Conservation (phyloP, 495 filamentous ascomycete genomes). For the Diplogelasinospora grovesii region DNA sequence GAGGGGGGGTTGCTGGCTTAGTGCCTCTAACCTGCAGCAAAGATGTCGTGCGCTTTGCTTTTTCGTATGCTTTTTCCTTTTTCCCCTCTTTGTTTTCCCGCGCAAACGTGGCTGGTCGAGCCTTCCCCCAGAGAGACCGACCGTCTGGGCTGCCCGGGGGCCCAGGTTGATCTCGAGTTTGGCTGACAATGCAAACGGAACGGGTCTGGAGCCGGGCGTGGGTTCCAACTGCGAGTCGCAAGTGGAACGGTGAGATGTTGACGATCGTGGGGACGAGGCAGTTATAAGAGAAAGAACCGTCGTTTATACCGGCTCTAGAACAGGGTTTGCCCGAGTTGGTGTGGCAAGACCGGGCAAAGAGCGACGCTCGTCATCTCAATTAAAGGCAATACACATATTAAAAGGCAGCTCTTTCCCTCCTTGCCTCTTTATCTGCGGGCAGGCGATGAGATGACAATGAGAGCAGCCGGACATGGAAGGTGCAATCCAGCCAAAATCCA, state of each 20-base stretch:
- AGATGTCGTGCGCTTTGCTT: conserved; percentile 3
- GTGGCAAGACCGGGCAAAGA: conserved; percentile 22
- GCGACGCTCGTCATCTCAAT: conserved; percentile 22
- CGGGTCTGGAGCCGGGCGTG: not conserved
- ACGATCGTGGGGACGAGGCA: conserved; percentile 1
- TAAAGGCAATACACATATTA: conserved; percentile 20
- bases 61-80: conserved; percentile 1
- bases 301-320: conserved; percentile 3
- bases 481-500: conserved; percentile 12
- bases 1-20: too few species aligned
- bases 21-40: too few species aligned
- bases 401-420: conserved; percentile 7
- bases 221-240: conserved; percentile 12
- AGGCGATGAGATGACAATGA: conserved; percentile 24
- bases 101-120: conserved; percentile 1
- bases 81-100: not conserved
- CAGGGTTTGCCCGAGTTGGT: not conserved
- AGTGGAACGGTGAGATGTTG: conserved; percentile 7
- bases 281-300: not conserved
- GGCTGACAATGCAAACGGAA: conserved; percentile 14
- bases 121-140: conserved; percentile 1
- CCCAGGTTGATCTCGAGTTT: conserved; percentile 5
- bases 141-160: conserved; percentile 2
- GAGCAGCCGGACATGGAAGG: conserved; percentile 30
- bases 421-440: conserved; percentile 26